These are phyloP conservation scores for Cynanchum wilfordii DNA, from an alignment of 257 asterid species.

Conservation along the genomic window DNA sequence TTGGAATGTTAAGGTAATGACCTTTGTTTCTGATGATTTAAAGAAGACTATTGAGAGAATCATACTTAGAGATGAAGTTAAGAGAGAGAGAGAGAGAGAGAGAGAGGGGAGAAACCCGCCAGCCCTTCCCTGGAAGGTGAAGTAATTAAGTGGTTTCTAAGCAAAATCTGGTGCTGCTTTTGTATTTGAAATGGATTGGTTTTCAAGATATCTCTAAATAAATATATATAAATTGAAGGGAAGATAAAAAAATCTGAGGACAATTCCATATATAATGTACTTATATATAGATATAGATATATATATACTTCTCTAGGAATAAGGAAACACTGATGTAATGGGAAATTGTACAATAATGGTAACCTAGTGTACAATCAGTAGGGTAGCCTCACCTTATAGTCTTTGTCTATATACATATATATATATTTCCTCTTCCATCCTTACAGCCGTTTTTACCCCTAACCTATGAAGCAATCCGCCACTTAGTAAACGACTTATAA, in stretches of 20 bases:
- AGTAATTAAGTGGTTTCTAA: slow-evolving; percentile 55
- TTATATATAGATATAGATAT: background rate
- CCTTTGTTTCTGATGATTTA: slow-evolving; percentile 21
- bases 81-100: slow-evolving; percentile 20
- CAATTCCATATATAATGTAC: background rate
- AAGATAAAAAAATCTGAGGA: background rate
- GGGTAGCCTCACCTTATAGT: too few relatives aligned
- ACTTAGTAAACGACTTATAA: too few relatives aligned
- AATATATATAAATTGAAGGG: background rate
- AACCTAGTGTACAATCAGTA: too few relatives aligned
- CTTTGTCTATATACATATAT: too few relatives aligned
- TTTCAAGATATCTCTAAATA: slow-evolving; percentile 36
- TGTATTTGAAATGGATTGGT: slow-evolving; percentile 42
- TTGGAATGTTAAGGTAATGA: background rate
- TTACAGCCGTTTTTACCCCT: too few relatives aligned
- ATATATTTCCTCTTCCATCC: too few relatives aligned
- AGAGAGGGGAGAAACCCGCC: too few relatives aligned
- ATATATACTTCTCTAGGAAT: slow-evolving; percentile 16
- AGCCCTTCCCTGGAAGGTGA: slow-evolving; percentile 6
- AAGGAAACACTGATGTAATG: background rate
- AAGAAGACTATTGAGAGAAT: slow-evolving; percentile 27
- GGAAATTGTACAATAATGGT: too few relatives aligned
- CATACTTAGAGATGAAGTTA: slow-evolving; percentile 48
- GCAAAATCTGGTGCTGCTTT: slow-evolving; percentile 54
- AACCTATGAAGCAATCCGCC: too few relatives aligned